Conservation (phyloP, 2,329 filamentous ascomycete species). For the Chaetomium olivaceum region DNA sequence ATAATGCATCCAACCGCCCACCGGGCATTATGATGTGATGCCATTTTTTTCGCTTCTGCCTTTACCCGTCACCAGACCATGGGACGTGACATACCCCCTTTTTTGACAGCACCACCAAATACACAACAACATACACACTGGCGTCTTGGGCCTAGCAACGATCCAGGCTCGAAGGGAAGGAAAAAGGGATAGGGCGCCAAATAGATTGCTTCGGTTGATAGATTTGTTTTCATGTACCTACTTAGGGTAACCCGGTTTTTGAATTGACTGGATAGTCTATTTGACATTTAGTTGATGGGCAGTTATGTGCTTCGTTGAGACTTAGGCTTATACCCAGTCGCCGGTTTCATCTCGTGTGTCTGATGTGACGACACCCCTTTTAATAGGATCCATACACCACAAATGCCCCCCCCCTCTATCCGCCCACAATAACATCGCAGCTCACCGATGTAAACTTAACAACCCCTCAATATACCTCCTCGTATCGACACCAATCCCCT, state of each 20-base stretch:
- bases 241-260: conserved; percentile 11
- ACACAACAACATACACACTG: conserved; percentile 4
- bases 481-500: conserved; percentile 77
- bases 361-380: neutral
- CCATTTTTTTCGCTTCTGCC: conserved; percentile 15
- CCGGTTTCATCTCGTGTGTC: neutral
- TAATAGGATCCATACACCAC: neutral
- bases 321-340: neutral
- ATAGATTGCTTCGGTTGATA: conserved; percentile 4
- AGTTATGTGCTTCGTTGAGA: neutral
- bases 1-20: neutral
- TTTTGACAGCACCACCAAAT: conserved; percentile 5
- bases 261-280: conserved; percentile 6
- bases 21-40: conserved; percentile 21
- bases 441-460: conserved; percentile 57
- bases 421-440: neutral
- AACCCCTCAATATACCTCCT: conserved; percentile 73
- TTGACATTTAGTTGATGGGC: neutral
- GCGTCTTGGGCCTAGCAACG: conserved; percentile 6
- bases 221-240: conserved; percentile 25
- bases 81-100: conserved; percentile 17
- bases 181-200: conserved; percentile 12
- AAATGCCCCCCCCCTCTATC: neutral
- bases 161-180: conserved; percentile 20
- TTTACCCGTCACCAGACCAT: conserved; percentile 3